Evolutionary conservation across 2,329 filamentous ascomycete genomes (phyloP).

Genomic region (Dactylellina parvicollis): DNA sequence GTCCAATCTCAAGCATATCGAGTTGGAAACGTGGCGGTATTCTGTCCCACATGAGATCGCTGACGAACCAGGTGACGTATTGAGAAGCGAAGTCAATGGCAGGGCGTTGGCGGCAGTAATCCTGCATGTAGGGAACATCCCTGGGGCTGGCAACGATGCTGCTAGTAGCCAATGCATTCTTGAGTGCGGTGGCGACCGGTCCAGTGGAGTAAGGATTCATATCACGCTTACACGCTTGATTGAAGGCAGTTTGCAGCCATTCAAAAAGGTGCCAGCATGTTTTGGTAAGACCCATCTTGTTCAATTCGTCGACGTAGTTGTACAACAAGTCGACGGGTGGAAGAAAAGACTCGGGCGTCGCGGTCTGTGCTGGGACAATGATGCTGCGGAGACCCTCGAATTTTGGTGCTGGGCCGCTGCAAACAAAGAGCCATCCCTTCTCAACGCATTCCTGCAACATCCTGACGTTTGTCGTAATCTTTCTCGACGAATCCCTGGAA

Average conservation of each 20-base stretch:
- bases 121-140: conserved; percentile 51
- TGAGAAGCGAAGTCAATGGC: conserved; percentile 47
- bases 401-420: conserved; percentile 45
- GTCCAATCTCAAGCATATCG: conserved; percentile 50
- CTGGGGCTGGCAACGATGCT: conserved; percentile 50
- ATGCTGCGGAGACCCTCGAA: conserved; percentile 45
- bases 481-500: conserved; percentile 45
- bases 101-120: conserved; percentile 38
- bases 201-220: conserved; percentile 54
- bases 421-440: conserved; percentile 53
- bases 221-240: conserved; percentile 51
- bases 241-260: conserved; percentile 53
- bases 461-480: conserved; percentile 44
- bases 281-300: conserved; percentile 50
- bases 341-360: conserved; percentile 45
- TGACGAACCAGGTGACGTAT: conserved; percentile 48
- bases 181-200: conserved; percentile 49
- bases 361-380: conserved; percentile 28
- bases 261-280: conserved; percentile 54
- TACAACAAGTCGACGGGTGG: conserved; percentile 51
- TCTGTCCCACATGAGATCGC: conserved; percentile 51
- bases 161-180: conserved; percentile 42
- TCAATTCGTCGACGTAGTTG: conserved; percentile 52
- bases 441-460: conserved; percentile 53
- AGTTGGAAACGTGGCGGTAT: conserved; percentile 51